These are phyloP conservation scores for Cucurbita maxima DNA, from an alignment of 306 rosid genomes.

Conservation along the genomic window DNA sequence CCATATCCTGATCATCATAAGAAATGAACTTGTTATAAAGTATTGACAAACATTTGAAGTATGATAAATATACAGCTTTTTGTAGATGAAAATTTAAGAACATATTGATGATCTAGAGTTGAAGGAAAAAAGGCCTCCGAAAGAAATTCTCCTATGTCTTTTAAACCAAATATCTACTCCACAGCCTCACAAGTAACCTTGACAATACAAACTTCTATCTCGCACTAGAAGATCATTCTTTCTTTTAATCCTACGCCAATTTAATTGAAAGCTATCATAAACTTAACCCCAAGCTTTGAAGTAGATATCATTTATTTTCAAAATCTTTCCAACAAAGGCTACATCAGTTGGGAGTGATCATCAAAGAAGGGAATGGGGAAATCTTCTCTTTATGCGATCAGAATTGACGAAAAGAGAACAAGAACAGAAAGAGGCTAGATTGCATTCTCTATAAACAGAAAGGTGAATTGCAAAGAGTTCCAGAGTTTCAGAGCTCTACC, in stretches of 20 bases:
- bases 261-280: neutral
- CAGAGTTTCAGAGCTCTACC: neutral
- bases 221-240: neutral
- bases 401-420: neutral
- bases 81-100: too few species aligned
- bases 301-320: neutral
- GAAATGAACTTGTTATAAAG: neutral
- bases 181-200: neutral
- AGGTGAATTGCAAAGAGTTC: too few species aligned
- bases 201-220: neutral
- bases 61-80: neutral
- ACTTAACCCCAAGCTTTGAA: neutral
- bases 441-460: neutral
- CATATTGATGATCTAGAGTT: neutral
- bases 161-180: neutral
- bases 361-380: neutral
- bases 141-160: neutral
- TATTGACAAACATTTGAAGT: neutral
- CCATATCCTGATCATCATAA: constrained; percentile 71
- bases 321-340: neutral
- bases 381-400: neutral
- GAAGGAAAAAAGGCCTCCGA: neutral
- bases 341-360: neutral
- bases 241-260: neutral
- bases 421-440: too few species aligned